Conservation (phyloP, 176 grass and related monocot genomes). For the Pontederia crassipes region DNA sequence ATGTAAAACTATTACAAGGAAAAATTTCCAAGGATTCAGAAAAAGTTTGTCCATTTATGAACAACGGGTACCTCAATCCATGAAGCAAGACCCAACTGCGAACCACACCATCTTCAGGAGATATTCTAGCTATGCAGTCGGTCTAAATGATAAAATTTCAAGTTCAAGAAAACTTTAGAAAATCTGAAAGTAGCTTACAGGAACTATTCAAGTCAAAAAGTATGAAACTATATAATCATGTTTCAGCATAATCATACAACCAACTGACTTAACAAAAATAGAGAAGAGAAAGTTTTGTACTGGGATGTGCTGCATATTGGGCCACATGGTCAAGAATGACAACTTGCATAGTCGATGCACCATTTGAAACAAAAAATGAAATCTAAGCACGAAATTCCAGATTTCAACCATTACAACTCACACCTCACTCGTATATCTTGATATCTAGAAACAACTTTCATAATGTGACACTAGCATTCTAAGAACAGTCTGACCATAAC, state of each 20-base stretch:
- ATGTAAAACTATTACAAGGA: background rate
- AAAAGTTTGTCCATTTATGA: background rate
- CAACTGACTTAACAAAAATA: background rate
- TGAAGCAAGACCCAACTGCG: constrained; percentile 82
- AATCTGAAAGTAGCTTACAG: background rate
- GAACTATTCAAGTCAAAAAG: background rate
- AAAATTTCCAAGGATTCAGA: background rate
- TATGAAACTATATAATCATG: background rate
- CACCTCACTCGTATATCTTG: too few species aligned
- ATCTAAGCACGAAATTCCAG: too few species aligned
- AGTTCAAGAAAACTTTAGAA: background rate
- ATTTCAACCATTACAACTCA: too few species aligned
- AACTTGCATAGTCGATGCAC: too few species aligned
- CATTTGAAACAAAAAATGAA: too few species aligned
- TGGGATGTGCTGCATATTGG: too few species aligned
- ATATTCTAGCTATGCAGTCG: constrained; percentile 96
- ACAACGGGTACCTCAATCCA: constrained; percentile 43
- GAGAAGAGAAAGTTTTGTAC: too few species aligned
- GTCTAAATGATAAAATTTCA: constrained; percentile 47
- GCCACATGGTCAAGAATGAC: too few species aligned
- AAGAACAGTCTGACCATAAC: too few species aligned
- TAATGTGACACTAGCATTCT: too few species aligned
- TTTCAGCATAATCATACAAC: background rate
- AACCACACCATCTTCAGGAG: constrained; percentile 59
- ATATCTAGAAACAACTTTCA: too few species aligned